These are phyloP conservation scores for Xenosphaeropsis pyriputrescens DNA, from an alignment of 2,329 filamentous ascomycete species.

Conservation along the genomic window DNA sequence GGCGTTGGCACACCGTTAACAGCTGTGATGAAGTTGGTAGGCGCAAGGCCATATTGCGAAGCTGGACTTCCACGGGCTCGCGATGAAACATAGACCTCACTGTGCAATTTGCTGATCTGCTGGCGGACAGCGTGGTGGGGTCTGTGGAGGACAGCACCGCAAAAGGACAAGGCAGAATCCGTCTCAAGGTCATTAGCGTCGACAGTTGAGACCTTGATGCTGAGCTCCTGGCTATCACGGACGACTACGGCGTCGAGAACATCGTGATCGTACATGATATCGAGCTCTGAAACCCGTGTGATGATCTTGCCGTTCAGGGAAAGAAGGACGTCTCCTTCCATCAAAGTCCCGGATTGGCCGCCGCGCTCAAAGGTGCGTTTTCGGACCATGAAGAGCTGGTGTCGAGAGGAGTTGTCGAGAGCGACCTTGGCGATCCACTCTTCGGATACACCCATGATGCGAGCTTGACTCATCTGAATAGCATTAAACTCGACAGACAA, in stretches of 20 bases:
- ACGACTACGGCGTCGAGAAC: conserved; percentile 74
- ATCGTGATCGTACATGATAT: conserved; percentile 90
- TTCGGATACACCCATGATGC: conserved; percentile 92
- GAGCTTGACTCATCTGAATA: conserved; percentile 91
- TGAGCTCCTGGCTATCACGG: conserved; percentile 67
- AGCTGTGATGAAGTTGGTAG: conserved; percentile 94
- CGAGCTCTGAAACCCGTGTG: conserved; percentile 82
- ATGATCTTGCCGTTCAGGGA: conserved; percentile 86
- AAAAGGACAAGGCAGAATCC: conserved; percentile 83
- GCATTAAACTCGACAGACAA: conserved; percentile 89
- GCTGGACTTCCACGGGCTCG: conserved; percentile 70
- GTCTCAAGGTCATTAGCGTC: conserved; percentile 86
- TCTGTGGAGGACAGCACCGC: conserved; percentile 81
- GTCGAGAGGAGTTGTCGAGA: conserved; percentile 74
- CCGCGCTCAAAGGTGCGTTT: conserved; percentile 64
- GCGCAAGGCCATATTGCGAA: conserved; percentile 82
- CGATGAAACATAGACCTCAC: conserved; percentile 89
- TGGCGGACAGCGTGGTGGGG: conserved; percentile 94
- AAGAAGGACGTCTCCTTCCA: conserved; percentile 86
- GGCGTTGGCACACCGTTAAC: conserved; percentile 82
- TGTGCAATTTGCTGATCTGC: conserved; percentile 92
- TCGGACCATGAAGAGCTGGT: conserved; percentile 96
- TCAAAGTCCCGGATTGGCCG: conserved; percentile 48
- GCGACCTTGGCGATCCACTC: conserved; percentile 91
- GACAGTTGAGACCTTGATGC: conserved; percentile 68